These are phyloP conservation scores for Cyathus striatus DNA, from an alignment of 768 basidiomycete species.

Conservation along the genomic window DNA sequence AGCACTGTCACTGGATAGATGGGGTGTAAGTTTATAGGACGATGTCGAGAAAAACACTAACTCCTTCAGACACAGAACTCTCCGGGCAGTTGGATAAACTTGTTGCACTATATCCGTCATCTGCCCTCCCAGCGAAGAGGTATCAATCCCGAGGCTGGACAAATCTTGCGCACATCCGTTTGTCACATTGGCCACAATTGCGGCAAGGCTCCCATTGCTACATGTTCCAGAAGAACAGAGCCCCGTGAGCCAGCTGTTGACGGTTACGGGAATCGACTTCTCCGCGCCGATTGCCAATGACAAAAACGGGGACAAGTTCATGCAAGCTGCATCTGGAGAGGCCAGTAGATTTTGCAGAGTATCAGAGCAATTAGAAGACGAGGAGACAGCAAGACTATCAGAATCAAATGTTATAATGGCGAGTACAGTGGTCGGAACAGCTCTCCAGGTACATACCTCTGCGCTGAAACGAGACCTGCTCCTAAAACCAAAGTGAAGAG, in stretches of 20 bases:
- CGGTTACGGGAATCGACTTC: slow-evolving; percentile 13
- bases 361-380: slow-evolving; percentile 7
- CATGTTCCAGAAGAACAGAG: slow-evolving; percentile 44
- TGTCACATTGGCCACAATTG: slow-evolving; percentile 39
- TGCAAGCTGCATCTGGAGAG: slow-evolving; percentile 25
- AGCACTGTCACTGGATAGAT: slow-evolving; percentile 7
- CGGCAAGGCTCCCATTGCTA: slow-evolving; percentile 41
- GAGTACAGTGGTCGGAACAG: too few relatives aligned
- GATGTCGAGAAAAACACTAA: slow-evolving; percentile 25
- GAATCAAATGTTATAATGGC: not conserved
- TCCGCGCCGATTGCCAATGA: slow-evolving; percentile 7
- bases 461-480: slow-evolving; percentile 1
- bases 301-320: slow-evolving; percentile 31
- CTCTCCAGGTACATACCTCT: not conserved
- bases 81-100: slow-evolving; percentile 42
- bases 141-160: not conserved
- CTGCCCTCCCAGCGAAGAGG: slow-evolving; percentile 13
- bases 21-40: not conserved
- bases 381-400: not conserved
- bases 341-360: slow-evolving; percentile 6
- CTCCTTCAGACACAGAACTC: slow-evolving; percentile 53
- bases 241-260: slow-evolving; percentile 40
- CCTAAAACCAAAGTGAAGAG: not conserved
- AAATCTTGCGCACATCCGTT: slow-evolving; percentile 32
- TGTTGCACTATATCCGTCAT: slow-evolving; percentile 24